Evolutionary conservation across 371 early-diverging fungal genomes (phyloP), one percentile per base, ranked within the genome.

Genomic region (Rhizomucor pusillus): DNA sequence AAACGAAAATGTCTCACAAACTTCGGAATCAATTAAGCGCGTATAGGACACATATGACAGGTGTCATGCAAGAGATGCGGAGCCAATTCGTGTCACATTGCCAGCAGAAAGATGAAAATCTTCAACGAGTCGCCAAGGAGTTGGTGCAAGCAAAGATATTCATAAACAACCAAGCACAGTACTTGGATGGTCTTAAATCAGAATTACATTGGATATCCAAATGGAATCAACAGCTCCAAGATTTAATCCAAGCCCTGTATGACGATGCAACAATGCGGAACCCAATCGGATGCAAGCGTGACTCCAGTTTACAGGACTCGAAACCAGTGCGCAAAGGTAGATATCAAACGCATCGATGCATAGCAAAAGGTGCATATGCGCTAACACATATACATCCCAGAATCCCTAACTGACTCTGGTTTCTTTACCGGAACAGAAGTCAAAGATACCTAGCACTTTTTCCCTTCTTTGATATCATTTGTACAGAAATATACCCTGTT

Each of bases 141-240:
- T 47, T 73, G n/a, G 51, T 54, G 25, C 57, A 70, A 25, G 70
- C 74, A 9, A 73, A 73, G 43, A 67, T 63, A 33, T 73, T 70
- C 20, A 67, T 73, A 10, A 73, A 73, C 29, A 44, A 47, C 3
- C 74, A 73, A 45, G 74, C 74, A 1, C 58, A 55, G 39, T 46
- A 65, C 11, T 19, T 73, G 9, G 60, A 69, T 48, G 54, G 54
- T 11, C 48, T 73, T 0, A 73, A 73, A 37, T 67, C 70, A 19
- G 66, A 65, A 50, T 24, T 67, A 16, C 58, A 73, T 45, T 70
- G 74, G 74, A 52, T 73, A 25, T 63, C 54, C 16, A 56, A 52
- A 23, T 62, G 66, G 57, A 70, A 70, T 16, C 52, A 52, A 4
- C 59, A 69, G 23, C 48, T 65, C 19, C 49, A 45, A 36, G 19